Percentiles rank a stretch among this genome's conserved stretches.
Conservation (phyloP, 345 rosid genomes). For the Bruguiera sexangula region DNA sequence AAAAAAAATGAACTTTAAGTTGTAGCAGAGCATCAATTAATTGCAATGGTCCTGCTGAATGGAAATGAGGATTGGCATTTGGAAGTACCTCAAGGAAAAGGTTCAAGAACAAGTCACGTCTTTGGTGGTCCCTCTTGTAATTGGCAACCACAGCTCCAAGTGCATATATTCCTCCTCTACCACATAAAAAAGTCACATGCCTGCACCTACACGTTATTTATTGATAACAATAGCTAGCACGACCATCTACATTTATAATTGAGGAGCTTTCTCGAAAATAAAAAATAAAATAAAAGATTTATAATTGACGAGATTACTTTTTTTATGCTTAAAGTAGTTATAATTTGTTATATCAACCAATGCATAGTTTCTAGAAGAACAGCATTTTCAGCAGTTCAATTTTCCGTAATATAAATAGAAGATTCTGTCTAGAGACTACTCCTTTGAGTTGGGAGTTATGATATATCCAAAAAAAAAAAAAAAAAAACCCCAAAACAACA, state of each 20-base stretch:
- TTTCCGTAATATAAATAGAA: no score
- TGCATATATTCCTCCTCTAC: constrained; percentile 84
- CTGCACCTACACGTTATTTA: constrained; percentile 22
- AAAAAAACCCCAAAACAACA: no score
- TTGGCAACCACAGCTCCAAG: constrained; percentile 71
- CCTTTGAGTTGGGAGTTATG: no score
- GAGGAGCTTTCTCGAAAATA: not conserved
- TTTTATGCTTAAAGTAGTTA: no score
- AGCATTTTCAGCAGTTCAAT: no score
- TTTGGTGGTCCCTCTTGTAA: constrained; percentile 44
- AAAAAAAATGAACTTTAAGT: no score
- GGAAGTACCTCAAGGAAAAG: constrained; percentile 64
- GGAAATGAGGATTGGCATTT: not conserved
- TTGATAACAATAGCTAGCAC: not conserved
- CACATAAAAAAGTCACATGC: constrained; percentile 81
- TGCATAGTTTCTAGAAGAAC: no score
- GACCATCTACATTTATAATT: not conserved
- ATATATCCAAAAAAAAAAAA: no score
- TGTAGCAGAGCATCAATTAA: no score
- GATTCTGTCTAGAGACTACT: no score
- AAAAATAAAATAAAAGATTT: not conserved
- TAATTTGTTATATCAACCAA: no score
- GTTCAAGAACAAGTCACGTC: constrained; percentile 44
- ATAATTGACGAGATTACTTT: not conserved
- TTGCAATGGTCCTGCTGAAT: not conserved